A percentile compares a stretch with the other conserved stretches of the same genome.
These are phyloP conservation scores for Leishmania arabica DNA, from an alignment of 208 protist genomes.

Conservation along the genomic window DNA sequence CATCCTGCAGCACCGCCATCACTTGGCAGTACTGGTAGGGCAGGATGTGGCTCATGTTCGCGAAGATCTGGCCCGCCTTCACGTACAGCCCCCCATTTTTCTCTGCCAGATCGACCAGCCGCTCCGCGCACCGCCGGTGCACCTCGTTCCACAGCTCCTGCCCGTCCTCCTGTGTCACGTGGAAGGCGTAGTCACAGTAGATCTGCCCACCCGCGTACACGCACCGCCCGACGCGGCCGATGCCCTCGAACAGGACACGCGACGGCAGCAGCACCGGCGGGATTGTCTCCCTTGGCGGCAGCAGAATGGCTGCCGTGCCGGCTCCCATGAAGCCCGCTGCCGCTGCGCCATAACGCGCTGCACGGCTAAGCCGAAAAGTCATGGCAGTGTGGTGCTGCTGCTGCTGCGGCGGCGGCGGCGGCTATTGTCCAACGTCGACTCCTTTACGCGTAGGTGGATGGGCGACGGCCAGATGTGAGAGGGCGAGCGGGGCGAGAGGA, in stretches of 20 bases:
- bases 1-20: constrained; percentile 84
- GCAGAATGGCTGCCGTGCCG: constrained; percentile 39
- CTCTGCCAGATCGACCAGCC: constrained; percentile 80
- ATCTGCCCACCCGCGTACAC: constrained; percentile 61
- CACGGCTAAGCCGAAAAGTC: constrained; percentile 14
- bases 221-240: constrained; percentile 82
- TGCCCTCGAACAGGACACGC: constrained; percentile 79
- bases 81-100: constrained; percentile 94
- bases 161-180: constrained; percentile 33
- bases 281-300: constrained; percentile 72
- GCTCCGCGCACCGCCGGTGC: constrained; percentile 72
- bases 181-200: constrained; percentile 75
- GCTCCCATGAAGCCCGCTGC: constrained; percentile 25
- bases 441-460: background rate
- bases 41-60: constrained; percentile 93
- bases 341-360: constrained; percentile 29
- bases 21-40: constrained; percentile 88
- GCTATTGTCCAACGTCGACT: background rate
- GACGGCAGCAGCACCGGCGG: constrained; percentile 60
- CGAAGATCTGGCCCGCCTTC: constrained; percentile 95
- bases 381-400: background rate
- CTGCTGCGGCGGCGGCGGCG: background rate
- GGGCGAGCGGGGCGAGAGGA: background rate
- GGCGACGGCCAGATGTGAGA: background rate
- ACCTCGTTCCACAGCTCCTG: constrained; percentile 79